Evolutionary conservation across 495 filamentous ascomycete genomes (phyloP).

Genomic region (Ramalina intermedia): DNA sequence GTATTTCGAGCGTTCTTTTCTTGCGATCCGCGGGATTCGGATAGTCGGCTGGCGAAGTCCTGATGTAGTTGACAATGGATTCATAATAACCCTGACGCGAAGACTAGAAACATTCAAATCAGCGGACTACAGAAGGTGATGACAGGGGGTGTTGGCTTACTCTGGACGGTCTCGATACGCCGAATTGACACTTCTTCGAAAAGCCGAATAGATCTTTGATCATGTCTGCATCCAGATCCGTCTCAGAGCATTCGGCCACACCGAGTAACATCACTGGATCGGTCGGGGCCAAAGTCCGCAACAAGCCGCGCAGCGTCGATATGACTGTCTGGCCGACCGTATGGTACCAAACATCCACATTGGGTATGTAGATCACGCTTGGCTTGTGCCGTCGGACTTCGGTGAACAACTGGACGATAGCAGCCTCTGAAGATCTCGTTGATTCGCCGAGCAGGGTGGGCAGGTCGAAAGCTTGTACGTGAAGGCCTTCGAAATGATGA

Average conservation of each 20-base stretch:
- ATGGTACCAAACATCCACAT: conserved; percentile 72
- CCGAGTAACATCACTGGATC: conserved; percentile 82
- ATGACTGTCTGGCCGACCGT: conserved; percentile 53
- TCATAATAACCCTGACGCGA: conserved; percentile 65
- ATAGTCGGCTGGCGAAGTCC: conserved; percentile 66
- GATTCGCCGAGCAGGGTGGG: conserved; percentile 62
- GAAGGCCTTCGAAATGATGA: conserved; percentile 80
- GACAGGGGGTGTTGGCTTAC: conserved; percentile 23
- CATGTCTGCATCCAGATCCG: conserved; percentile 41
- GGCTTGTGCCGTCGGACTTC: conserved; percentile 91
- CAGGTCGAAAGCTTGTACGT: conserved; percentile 91
- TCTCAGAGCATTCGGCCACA: conserved; percentile 50
- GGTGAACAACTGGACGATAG: conserved; percentile 74
- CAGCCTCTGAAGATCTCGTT: conserved; percentile 63
- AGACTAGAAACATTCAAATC: conserved; percentile 24
- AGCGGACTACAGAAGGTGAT: conserved; percentile 11
- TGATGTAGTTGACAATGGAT: conserved; percentile 55
- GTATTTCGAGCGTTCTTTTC: conserved; percentile 60
- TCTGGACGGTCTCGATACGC: conserved; percentile 47
- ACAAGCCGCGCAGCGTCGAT: conserved; percentile 62
- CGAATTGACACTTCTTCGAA: conserved; percentile 60
- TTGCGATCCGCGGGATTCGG: conserved; percentile 75
- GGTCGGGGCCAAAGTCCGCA: conserved; percentile 65
- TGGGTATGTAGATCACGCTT: conserved; percentile 87
- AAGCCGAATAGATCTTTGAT: conserved; percentile 70